A percentile compares a stretch with the other conserved stretches of the same genome.
phyloP scores from a whole-genome alignment of 768 basidiomycete species.

The Chalciporus piperatus region DNA sequence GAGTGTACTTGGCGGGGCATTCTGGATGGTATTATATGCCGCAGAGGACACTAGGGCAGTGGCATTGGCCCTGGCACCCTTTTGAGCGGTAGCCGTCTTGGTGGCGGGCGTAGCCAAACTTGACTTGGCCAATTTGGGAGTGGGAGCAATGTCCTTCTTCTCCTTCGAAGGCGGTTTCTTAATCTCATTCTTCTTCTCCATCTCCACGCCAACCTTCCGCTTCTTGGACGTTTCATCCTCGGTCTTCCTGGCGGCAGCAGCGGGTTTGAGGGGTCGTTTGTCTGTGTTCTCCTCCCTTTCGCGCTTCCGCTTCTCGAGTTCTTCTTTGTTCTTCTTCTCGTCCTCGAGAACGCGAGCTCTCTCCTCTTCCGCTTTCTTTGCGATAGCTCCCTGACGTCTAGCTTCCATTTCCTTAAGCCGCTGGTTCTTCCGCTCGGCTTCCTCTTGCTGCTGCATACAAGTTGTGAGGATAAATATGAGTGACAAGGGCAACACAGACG shows the following conservation, averaged over 20 bases:
- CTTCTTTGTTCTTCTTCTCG: slow-evolving; percentile 70
- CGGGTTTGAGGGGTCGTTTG: slow-evolving; percentile 56
- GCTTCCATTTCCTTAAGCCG: slow-evolving; percentile 80
- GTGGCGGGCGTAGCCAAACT: slow-evolving; percentile 23
- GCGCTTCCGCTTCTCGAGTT: slow-evolving; percentile 73
- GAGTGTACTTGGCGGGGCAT: slow-evolving; percentile 26
- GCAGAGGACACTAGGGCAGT: slow-evolving; percentile 36
- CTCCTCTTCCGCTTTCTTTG: slow-evolving; percentile 80
- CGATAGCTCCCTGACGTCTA: slow-evolving; percentile 65
- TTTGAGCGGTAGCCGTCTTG: slow-evolving; percentile 28
- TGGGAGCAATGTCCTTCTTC: slow-evolving; percentile 33
- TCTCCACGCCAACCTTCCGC: slow-evolving; percentile 55
- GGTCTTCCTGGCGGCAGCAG: slow-evolving; percentile 55
- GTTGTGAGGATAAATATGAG: slow-evolving; percentile 6
- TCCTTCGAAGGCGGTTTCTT: slow-evolving; percentile 66
- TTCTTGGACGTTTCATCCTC: slow-evolving; percentile 75
- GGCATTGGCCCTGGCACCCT: slow-evolving; percentile 35
- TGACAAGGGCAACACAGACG: slow-evolving; percentile 10
- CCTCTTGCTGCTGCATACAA: slow-evolving; percentile 76
- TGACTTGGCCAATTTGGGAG: slow-evolving; percentile 32
- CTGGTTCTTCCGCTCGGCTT: slow-evolving; percentile 73
- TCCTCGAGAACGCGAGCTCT: slow-evolving; percentile 59
- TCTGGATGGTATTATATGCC: slow-evolving; percentile 39
- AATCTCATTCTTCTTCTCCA: slow-evolving; percentile 53
- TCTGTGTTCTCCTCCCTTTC: slow-evolving; percentile 78